These are phyloP conservation scores for Syzygium grande DNA, from an alignment of 345 rosid genomes.

Conservation along the genomic window DNA sequence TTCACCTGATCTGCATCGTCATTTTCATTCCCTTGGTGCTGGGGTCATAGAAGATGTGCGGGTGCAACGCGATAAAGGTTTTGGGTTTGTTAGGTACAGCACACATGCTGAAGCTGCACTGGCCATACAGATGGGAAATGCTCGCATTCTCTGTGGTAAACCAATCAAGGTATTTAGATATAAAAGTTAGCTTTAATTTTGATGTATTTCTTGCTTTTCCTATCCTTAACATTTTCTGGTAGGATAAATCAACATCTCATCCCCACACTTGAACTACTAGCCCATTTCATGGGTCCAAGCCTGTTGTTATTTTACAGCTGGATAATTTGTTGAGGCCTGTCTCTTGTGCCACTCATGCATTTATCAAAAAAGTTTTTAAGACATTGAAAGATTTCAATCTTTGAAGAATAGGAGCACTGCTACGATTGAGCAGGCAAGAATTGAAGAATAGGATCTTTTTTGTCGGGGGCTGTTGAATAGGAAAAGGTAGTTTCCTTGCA, in stretches of 20 bases:
- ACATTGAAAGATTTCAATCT: neutral
- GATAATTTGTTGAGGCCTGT: neutral
- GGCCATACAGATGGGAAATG: constrained; percentile 87
- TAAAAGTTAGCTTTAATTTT: neutral
- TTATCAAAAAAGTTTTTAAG: neutral
- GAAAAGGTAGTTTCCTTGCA: neutral
- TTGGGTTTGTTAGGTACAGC: constrained; percentile 84
- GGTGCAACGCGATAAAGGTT: constrained; percentile 84
- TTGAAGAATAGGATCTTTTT: neutral
- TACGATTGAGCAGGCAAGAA: neutral
- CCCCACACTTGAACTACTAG: neutral
- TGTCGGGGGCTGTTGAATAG: neutral
- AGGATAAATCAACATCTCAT: neutral
- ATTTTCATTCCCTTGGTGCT: constrained; percentile 64
- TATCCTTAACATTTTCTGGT: neutral
- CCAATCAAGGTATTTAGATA: constrained; percentile 51
- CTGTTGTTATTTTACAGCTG: neutral
- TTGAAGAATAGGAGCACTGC: neutral
- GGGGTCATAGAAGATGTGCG: constrained; percentile 91
- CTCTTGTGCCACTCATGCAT: neutral
- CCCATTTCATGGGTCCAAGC: neutral
- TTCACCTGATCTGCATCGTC: constrained; percentile 66
- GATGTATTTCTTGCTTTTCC: neutral
- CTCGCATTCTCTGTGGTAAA: constrained; percentile 61
- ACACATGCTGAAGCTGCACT: constrained; percentile 78